These are phyloP conservation scores for Eimeria praecox DNA, from an alignment of 169 alveolate species.

Conservation along the genomic window DNA sequence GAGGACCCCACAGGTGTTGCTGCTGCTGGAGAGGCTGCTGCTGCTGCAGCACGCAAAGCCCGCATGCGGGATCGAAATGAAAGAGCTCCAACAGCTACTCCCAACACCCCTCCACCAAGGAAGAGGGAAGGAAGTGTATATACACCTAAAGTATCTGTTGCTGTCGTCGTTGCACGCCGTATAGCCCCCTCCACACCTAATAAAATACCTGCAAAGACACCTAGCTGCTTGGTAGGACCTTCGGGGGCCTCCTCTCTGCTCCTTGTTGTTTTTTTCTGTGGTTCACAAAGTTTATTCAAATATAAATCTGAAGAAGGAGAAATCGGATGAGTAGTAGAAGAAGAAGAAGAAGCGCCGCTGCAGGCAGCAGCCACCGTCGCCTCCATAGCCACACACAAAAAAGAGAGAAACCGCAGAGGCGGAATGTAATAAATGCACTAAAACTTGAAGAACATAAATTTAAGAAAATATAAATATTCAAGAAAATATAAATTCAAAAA, in stretches of 20 bases:
- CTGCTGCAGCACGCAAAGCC: not conserved
- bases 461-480: no score
- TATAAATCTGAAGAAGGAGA: not conserved
- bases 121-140: conserved; percentile 35
- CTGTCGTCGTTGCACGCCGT: not conserved
- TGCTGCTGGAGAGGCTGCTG: not conserved
- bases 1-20: not conserved
- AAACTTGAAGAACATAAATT: no score
- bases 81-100: not conserved
- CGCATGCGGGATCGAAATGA: conserved; percentile 26
- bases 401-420: not conserved
- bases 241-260: not conserved
- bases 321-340: not conserved
- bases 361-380: not conserved
- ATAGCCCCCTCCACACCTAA: conserved; percentile 12
- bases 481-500: no score
- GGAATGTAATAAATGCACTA: not conserved
- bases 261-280: not conserved
- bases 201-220: not conserved
- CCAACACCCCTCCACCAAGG: conserved; percentile 13
- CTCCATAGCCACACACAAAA: not conserved
- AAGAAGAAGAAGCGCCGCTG: not conserved
- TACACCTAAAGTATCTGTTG: not conserved
- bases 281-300: not conserved
- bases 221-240: not conserved